Conservation (phyloP, 176 grass and related monocot genomes). For the Oryza glumipatula region DNA sequence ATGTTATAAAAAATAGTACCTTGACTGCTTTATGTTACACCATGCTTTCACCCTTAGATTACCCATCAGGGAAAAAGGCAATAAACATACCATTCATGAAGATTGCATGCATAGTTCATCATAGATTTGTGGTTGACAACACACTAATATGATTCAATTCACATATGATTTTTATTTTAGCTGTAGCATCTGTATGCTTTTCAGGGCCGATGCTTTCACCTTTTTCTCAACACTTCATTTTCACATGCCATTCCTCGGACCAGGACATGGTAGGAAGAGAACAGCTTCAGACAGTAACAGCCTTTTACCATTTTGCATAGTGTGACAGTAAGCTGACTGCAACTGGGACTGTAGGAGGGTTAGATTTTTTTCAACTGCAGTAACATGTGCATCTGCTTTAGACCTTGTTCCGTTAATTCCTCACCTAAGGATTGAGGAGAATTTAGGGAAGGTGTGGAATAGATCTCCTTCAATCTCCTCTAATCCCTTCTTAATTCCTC, state of each 20-base stretch:
- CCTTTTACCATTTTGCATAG: not conserved
- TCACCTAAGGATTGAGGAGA: too few species aligned
- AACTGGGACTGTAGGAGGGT: not conserved
- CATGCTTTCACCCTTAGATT: not conserved
- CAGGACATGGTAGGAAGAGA: not conserved
- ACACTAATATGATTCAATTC: not conserved
- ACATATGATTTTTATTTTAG: not conserved
- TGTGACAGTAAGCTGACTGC: not conserved
- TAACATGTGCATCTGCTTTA: not conserved
- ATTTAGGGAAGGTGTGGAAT: too few species aligned
- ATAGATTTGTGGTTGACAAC: not conserved
- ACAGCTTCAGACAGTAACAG: slow-evolving; percentile 1
- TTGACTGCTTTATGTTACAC: not conserved
- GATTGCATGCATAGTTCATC: not conserved
- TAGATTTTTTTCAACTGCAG: not conserved
- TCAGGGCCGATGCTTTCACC: not conserved
- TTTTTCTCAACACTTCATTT: not conserved
- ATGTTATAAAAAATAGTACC: not conserved
- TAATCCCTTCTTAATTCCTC: too few species aligned
- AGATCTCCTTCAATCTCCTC: too few species aligned
- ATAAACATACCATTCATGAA: not conserved
- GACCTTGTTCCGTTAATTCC: too few species aligned
- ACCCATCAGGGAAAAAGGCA: not conserved
- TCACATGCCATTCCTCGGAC: not conserved
- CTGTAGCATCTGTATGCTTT: not conserved